Evolutionary conservation across 2,329 filamentous ascomycete genomes (phyloP), one percentile per base, ranked within the genome.

Genomic region (Ophiostoma triangulosporum): DNA sequence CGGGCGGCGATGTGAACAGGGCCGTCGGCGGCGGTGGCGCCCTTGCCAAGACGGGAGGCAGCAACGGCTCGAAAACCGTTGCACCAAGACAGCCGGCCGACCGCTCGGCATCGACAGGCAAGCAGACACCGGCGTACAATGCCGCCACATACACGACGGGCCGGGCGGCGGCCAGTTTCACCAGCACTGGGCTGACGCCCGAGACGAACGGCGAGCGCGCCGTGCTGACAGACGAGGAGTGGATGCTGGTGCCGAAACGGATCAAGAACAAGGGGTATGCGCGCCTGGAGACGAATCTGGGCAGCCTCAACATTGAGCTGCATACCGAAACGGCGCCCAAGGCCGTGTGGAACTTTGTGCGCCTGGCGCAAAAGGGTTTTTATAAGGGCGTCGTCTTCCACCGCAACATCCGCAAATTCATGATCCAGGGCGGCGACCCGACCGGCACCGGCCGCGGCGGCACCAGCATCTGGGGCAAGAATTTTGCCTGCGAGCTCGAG

Each of bases 401-500:
- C 68, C 82, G 93, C 58, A 96, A 94, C 65, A 96, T 98, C 62
- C 83, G 83, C 55, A 88, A 86, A 61, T 98, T 98, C 66, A 98
- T 98, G 93, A 87, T 98, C 36, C 93, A 98, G 66, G 91, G 91
- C 43, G 93, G 93, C 35, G 93, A 98, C 64, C 93, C 93, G 0
- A 88, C 88, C 0, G 91, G 91, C 1, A 95, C 89, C 0, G 93
- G 93, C 1, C 79, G 88, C 57, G 93, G 93, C n/a, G 93, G 93
- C 0, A 73, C 81, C 49, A 94, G 86, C 62, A 82, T 95, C 56
- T 98, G 93, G 93, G 87, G 87, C 55, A 95, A 94, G 68, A 87
- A 89, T 57, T 98, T 98, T 63, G 76, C 84, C 52, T 93, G 98
- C 66, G 93, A 98, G 65, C 84, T 97, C 58, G 89, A 96, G 15